These are phyloP conservation scores for Paradendryphiella salina DNA, from an alignment of 2,329 filamentous ascomycete species.

Conservation along the genomic window DNA sequence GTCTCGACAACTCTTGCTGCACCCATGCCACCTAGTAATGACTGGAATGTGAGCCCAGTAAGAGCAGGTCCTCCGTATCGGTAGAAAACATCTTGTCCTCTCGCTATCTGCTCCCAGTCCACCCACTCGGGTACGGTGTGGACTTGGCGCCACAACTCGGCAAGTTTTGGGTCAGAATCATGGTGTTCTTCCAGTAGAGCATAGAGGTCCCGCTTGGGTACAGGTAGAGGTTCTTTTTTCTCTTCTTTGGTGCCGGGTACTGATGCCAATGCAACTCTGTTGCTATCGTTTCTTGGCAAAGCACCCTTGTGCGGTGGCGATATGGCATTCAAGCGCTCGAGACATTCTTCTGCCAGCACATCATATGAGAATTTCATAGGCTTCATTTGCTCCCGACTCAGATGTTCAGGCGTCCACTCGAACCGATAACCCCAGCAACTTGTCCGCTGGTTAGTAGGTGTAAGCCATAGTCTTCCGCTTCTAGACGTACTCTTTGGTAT, in stretches of 20 bases:
- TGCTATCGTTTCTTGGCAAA: slow-evolving; percentile 47
- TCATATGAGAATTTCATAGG: slow-evolving; percentile 70
- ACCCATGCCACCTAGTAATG: slow-evolving; percentile 71
- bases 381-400: slow-evolving; percentile 61
- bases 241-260: slow-evolving; percentile 32
- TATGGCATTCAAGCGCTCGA: slow-evolving; percentile 66
- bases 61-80: slow-evolving; percentile 71
- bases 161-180: slow-evolving; percentile 58
- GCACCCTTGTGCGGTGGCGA: slow-evolving; percentile 52
- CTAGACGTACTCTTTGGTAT: slow-evolving; percentile 48
- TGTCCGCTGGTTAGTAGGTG: slow-evolving; percentile 14
- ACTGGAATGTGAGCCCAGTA: slow-evolving; percentile 66
- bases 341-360: slow-evolving; percentile 65
- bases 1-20: slow-evolving; percentile 75
- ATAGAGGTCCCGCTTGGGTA: slow-evolving; percentile 63
- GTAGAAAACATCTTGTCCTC: slow-evolving; percentile 78
- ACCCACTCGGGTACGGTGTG: slow-evolving; percentile 74
- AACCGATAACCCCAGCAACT: slow-evolving; percentile 69
- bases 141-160: slow-evolving; percentile 66
- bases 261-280: slow-evolving; percentile 33
- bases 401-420: slow-evolving; percentile 68
- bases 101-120: slow-evolving; percentile 72
- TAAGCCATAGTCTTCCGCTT: slow-evolving; percentile 18
- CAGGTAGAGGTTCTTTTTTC: slow-evolving; percentile 39
- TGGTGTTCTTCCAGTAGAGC: slow-evolving; percentile 63